These are phyloP conservation scores for Prunus padus DNA, from an alignment of 306 rosid species.

Conservation along the genomic window DNA sequence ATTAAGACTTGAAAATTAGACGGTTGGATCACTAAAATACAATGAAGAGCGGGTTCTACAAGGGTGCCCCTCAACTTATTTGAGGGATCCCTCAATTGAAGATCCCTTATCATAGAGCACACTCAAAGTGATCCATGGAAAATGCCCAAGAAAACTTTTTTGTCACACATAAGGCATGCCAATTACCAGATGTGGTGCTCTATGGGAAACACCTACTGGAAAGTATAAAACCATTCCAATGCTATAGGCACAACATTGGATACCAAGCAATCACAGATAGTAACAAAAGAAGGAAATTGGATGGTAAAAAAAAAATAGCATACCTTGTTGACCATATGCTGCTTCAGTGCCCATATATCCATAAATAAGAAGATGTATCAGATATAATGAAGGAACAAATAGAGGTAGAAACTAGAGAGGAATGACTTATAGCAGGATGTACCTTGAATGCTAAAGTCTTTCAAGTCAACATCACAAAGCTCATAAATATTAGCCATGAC, in stretches of 20 bases:
- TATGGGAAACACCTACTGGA: not conserved
- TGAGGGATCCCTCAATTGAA: too few relatives aligned
- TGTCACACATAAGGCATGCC: not conserved
- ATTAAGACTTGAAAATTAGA: too few relatives aligned
- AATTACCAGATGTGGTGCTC: too few relatives aligned
- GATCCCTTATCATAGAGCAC: not conserved
- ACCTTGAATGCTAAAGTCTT: conserved; percentile 99
- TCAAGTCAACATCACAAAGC: conserved; percentile 96
- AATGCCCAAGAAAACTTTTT: not conserved
- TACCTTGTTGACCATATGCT: conserved; percentile 82
- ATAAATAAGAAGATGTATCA: conserved; percentile 19
- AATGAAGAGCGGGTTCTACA: too few relatives aligned
- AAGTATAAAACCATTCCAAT: not conserved
- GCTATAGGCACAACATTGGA: not conserved
- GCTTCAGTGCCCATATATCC: conserved; percentile 39
- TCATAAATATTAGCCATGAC: conserved; percentile 75
- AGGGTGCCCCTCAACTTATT: too few relatives aligned
- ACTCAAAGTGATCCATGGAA: not conserved
- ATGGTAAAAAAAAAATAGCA: conserved; percentile 5
- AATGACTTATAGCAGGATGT: conserved; percentile 19
- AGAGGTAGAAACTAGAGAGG: conserved; percentile 7
- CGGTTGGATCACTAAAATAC: too few relatives aligned
- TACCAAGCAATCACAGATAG: not conserved
- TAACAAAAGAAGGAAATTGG: conserved; percentile 20
- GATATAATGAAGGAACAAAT: conserved; percentile 17